phyloP scores from a whole-genome alignment of 2,329 filamentous ascomycete genomes.

The Ascocoryne sarcoides region DNA sequence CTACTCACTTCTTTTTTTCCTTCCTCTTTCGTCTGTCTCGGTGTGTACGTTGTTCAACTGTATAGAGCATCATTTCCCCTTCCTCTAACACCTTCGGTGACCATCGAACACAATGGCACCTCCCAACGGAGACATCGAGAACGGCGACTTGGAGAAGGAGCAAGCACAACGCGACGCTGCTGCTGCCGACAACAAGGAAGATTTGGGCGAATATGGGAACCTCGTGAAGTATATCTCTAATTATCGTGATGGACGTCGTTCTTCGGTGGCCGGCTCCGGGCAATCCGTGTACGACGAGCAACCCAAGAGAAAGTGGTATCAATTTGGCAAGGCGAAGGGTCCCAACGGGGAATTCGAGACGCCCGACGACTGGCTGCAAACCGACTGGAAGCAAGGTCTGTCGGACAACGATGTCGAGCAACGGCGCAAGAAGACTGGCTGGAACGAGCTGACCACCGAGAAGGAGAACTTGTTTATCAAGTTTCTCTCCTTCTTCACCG shows the following conservation, averaged over 20 bases:
- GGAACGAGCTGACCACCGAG: slow-evolving; percentile 64
- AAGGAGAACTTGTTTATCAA: slow-evolving; percentile 69
- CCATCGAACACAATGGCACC: slow-evolving; percentile 16
- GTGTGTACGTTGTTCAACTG: slow-evolving; percentile 1
- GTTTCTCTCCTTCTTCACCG: slow-evolving; percentile 67
- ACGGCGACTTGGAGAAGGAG: slow-evolving; percentile 21
- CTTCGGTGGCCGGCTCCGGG: slow-evolving; percentile 34
- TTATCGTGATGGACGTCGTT: slow-evolving; percentile 51
- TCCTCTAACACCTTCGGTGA: slow-evolving; percentile 2
- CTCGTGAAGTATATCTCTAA: slow-evolving; percentile 60
- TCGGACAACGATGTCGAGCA: slow-evolving; percentile 48
- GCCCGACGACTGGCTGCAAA: slow-evolving; percentile 60
- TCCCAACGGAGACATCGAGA: slow-evolving; percentile 16
- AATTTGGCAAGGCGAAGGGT: slow-evolving; percentile 44
- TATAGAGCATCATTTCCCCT: slow-evolving; percentile 3
- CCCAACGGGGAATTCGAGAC: slow-evolving; percentile 31
- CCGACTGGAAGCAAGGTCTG: slow-evolving; percentile 59
- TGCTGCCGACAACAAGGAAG: slow-evolving; percentile 10
- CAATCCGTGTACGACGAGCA: slow-evolving; percentile 27
- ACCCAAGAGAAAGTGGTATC: slow-evolving; percentile 41
- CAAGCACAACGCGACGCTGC: slow-evolving; percentile 1
- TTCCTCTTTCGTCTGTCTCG: slow-evolving; percentile 1
- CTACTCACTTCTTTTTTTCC: slow-evolving; percentile 5
- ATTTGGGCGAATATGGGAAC: slow-evolving; percentile 52
- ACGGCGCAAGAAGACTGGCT: slow-evolving; percentile 58